phyloP scores from a whole-genome alignment of 768 basidiomycete species.

The Mycena indigotica region DNA sequence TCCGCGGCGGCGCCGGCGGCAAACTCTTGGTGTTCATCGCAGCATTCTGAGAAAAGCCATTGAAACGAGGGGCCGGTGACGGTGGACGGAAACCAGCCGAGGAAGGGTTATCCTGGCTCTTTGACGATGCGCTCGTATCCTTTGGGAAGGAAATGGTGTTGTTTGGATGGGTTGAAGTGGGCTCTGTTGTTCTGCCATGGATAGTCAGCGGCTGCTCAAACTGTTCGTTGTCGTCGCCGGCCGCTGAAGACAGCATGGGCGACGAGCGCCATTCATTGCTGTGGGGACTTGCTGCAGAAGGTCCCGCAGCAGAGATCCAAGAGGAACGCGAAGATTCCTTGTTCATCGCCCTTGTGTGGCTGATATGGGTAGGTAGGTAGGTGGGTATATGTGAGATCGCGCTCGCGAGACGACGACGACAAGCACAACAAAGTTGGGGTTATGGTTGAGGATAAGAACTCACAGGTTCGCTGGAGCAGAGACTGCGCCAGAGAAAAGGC shows the following conservation, averaged over 20 bases:
- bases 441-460: too few relatives aligned
- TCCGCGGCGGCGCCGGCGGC: neutral
- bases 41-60: neutral
- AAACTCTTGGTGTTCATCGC: neutral
- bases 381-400: too few relatives aligned
- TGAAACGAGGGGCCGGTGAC: slow-evolving; percentile 1
- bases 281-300: neutral
- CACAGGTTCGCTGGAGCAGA: too few relatives aligned
- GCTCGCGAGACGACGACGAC: too few relatives aligned
- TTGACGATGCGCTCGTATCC: neutral
- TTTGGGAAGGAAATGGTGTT: neutral
- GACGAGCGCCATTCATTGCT: neutral
- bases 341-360: too few relatives aligned
- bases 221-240: slow-evolving; percentile 1
- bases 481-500: too few relatives aligned
- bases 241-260: neutral
- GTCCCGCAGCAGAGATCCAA: neutral
- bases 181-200: neutral
- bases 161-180: neutral
- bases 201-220: slow-evolving; percentile 2
- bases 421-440: too few relatives aligned
- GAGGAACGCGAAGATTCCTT: neutral
- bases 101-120: neutral
- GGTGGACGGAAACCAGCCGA: neutral
- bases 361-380: too few relatives aligned